Percentiles rank a stretch among this genome's conserved stretches.
Conservation (phyloP, 225 moss, liverwort and hornwort species). For the Rhytidiadelphus loreus region DNA sequence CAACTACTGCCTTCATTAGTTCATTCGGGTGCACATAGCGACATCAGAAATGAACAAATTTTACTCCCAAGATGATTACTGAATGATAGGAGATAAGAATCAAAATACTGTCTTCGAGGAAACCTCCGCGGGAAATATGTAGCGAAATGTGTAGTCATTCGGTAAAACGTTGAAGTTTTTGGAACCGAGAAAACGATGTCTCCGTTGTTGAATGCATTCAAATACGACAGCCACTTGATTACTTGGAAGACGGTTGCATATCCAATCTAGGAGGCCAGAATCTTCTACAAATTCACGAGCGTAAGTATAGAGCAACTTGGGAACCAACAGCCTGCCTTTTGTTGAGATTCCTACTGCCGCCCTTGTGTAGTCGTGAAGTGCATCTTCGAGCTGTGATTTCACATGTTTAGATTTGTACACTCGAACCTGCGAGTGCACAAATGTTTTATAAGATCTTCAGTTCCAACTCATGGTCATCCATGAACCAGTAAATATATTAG, state of each 20-base stretch:
- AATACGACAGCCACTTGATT: constrained; percentile 55
- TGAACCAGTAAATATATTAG: neutral
- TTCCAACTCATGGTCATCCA: neutral
- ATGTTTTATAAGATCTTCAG: neutral
- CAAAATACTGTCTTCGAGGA: constrained; percentile 12
- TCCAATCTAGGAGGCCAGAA: constrained; percentile 55
- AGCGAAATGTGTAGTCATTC: constrained; percentile 66
- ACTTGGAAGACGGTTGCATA: constrained; percentile 65
- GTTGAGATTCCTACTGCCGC: constrained; percentile 60
- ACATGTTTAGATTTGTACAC: constrained; percentile 54
- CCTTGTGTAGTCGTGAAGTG: constrained; percentile 59
- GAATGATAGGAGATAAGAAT: neutral
- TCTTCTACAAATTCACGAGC: constrained; percentile 71
- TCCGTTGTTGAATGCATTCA: constrained; percentile 73
- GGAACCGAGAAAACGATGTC: constrained; percentile 50
- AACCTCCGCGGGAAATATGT: constrained; percentile 46
- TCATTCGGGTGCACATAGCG: neutral
- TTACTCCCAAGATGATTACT: neutral
- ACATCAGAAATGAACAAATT: neutral
- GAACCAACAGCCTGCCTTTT: constrained; percentile 68
- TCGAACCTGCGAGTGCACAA: constrained; percentile 45
- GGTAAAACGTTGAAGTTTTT: constrained; percentile 55
- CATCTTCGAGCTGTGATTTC: constrained; percentile 53
- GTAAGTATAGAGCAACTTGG: constrained; percentile 65
- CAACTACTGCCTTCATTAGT: neutral